Conservation (phyloP, 2,329 filamentous ascomycete genomes). For the Ophiobolus disseminans region DNA sequence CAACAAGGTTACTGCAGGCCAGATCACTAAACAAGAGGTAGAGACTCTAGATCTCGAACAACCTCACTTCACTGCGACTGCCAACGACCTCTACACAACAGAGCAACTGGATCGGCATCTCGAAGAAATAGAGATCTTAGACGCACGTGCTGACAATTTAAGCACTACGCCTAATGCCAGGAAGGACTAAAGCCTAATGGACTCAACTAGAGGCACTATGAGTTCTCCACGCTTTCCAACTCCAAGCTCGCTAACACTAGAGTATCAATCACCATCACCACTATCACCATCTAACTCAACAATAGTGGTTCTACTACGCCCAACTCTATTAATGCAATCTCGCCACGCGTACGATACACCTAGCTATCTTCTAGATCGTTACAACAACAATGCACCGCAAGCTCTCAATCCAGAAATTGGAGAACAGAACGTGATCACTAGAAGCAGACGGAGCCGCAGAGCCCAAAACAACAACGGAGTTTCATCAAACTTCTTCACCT, state of each 20-base stretch:
- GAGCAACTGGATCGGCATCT: background rate
- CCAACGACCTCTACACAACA: background rate
- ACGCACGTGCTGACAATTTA: background rate
- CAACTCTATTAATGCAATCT: background rate
- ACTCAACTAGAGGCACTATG: no score
- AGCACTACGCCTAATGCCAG: background rate
- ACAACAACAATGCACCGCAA: background rate
- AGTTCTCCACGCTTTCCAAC: no score
- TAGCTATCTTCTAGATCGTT: background rate
- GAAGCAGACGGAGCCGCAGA: no score
- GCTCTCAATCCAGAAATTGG: background rate
- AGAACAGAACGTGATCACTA: no score
- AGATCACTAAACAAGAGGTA: no score
- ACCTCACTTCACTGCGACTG: background rate
- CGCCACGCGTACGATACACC: no score
- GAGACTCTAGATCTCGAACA: no score
- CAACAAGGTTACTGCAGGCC: background rate
- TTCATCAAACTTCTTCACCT: no score
- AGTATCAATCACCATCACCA: background rate
- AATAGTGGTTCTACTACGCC: no score
- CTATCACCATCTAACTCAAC: background rate
- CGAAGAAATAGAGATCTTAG: background rate
- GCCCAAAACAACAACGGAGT: no score
- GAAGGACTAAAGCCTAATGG: background rate
- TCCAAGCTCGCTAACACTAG: no score